Evolutionary conservation across 2,329 filamentous ascomycete genomes (phyloP).

Genomic region (Furcasterigmium furcatum): DNA sequence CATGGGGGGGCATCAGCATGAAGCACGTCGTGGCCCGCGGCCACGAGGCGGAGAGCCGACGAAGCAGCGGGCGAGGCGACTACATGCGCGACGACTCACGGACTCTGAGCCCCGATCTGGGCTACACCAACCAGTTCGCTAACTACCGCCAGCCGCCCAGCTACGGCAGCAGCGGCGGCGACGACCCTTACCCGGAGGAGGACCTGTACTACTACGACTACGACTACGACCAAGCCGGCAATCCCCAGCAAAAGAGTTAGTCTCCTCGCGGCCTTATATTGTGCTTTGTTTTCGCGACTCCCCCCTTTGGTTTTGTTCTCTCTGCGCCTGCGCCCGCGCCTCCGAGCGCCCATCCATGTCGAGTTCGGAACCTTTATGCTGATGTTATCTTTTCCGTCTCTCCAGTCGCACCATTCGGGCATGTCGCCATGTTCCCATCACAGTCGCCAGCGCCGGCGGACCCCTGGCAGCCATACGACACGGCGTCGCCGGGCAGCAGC

Average conservation of each 20-base stretch:
- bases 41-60: conserved; percentile 43
- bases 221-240: neutral
- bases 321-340: too few species aligned
- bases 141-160: conserved; percentile 20
- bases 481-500: neutral
- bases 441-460: neutral
- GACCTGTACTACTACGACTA: neutral
- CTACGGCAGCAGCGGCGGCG: conserved; percentile 25
- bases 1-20: conserved; percentile 69
- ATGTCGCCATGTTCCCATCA: too few species aligned
- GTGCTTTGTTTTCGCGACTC: too few species aligned
- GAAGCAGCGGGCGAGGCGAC: conserved; percentile 35
- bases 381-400: too few species aligned
- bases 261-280: neutral
- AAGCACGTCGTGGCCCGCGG: conserved; percentile 48
- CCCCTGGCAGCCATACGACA: neutral
- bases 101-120: conserved; percentile 21
- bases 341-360: too few species aligned
- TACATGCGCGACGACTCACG: conserved; percentile 28
- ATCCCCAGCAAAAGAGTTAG: neutral
- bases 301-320: too few species aligned
- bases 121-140: neutral
- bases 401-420: too few species aligned
- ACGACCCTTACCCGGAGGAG: neutral
- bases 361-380: too few species aligned